Evolutionary conservation across 1,284 basidiomycete genomes (phyloP).

Genomic region (Lentinula novae-zelandiae): DNA sequence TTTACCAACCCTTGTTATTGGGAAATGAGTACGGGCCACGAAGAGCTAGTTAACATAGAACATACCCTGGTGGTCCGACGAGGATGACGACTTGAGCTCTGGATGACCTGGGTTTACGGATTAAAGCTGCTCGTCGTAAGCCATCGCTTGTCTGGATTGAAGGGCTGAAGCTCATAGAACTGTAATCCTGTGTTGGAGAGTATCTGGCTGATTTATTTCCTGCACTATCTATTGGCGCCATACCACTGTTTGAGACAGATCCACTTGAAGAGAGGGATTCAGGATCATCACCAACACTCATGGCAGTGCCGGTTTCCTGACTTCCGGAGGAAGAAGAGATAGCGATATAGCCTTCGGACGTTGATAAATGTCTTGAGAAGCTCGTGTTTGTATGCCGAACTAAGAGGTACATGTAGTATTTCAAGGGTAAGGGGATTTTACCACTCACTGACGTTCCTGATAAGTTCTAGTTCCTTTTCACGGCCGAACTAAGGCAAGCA

Average conservation of each 20-base stretch:
- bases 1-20: conserved; percentile 53
- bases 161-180: conserved; percentile 29
- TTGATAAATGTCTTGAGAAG: conserved; percentile 52
- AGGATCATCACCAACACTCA: conserved; percentile 32
- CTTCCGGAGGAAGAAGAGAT: conserved; percentile 32
- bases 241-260: conserved; percentile 16
- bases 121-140: conserved; percentile 41
- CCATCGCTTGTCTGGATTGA: conserved; percentile 33
- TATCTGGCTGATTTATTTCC: conserved; percentile 7
- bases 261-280: conserved; percentile 46
- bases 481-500: conserved; percentile 51
- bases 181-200: conserved; percentile 16
- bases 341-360: conserved; percentile 36
- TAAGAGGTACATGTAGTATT: conserved; percentile 16
- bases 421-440: background rate
- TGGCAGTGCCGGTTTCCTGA: conserved; percentile 31
- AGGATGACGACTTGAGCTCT: conserved; percentile 60
- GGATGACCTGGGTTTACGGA: conserved; percentile 33
- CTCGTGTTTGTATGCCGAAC: conserved; percentile 59
- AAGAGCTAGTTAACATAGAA: background rate
- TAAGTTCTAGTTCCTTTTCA: conserved; percentile 62
- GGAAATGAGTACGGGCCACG: background rate
- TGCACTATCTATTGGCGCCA: conserved; percentile 6
- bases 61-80: conserved; percentile 61
- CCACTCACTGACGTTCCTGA: conserved; percentile 57